A percentile compares a stretch with the other conserved stretches of the same genome.
These are phyloP conservation scores for Ephemerocybe angulata DNA, from an alignment of 768 basidiomycete species.

Conservation along the genomic window DNA sequence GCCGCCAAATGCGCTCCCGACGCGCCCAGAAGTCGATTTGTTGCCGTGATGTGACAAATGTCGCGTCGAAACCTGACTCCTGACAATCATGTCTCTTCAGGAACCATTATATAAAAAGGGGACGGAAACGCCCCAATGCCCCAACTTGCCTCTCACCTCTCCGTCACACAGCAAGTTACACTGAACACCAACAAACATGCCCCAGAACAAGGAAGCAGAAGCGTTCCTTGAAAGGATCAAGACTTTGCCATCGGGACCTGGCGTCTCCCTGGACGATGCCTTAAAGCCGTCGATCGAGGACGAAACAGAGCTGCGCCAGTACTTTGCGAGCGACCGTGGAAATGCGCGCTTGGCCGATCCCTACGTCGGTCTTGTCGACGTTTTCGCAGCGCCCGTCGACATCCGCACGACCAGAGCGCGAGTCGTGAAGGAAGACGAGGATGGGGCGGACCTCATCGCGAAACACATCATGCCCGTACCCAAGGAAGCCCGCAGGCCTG, in stretches of 20 bases:
- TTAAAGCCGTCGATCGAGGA: conserved; percentile 56
- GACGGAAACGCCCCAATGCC: too few relatives aligned
- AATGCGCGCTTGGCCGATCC: conserved; percentile 44
- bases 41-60: too few relatives aligned
- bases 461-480: conserved; percentile 55
- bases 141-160: background rate
- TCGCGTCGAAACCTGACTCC: too few relatives aligned
- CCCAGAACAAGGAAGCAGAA: conserved; percentile 13
- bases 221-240: conserved; percentile 12
- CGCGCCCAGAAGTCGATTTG: too few relatives aligned
- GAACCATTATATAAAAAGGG: too few relatives aligned
- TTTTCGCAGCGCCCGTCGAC: conserved; percentile 47
- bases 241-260: conserved; percentile 10
- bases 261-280: conserved; percentile 37
- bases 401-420: conserved; percentile 51
- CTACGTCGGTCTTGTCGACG: conserved; percentile 56
- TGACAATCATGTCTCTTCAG: too few relatives aligned
- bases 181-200: conserved; percentile 3
- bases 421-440: conserved; percentile 31
- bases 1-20: background rate
- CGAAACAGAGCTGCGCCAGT: conserved; percentile 50
- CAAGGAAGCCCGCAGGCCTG: conserved; percentile 40
- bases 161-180: background rate
- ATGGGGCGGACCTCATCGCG: conserved; percentile 40
- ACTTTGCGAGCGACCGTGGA: conserved; percentile 51